Evolutionary conservation across 208 protist genomes (phyloP).

Genomic region (Leishmania mexicana): DNA sequence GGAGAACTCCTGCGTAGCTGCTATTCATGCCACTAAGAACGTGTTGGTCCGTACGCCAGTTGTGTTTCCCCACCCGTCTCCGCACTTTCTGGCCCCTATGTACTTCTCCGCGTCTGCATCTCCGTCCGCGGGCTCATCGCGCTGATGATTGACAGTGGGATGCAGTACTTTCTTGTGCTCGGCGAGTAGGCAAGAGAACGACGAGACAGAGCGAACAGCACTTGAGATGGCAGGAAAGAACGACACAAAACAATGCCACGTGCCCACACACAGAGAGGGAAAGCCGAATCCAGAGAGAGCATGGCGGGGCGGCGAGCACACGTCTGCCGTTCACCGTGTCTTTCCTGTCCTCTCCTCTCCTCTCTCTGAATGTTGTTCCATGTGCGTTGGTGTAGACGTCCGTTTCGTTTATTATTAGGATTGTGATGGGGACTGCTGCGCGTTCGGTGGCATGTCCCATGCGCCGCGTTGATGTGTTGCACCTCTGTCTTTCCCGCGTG

Average conservation of each 20-base stretch:
- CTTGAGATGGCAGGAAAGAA: too few relatives aligned
- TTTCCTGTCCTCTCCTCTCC: conserved; percentile 9
- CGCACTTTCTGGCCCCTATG: neutral
- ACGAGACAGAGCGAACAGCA: neutral
- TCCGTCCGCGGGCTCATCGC: neutral
- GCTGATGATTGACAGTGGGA: neutral
- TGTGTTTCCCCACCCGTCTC: neutral
- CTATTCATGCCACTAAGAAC: neutral
- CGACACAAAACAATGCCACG: too few relatives aligned
- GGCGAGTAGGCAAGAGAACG: neutral
- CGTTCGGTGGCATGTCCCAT: neutral
- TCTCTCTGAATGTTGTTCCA: neutral
- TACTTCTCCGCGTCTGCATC: neutral
- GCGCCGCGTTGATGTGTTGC: neutral
- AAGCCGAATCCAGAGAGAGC: neutral
- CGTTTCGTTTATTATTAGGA: neutral
- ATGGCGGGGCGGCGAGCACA: neutral
- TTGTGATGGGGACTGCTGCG: too few relatives aligned
- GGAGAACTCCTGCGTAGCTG: conserved; percentile 1
- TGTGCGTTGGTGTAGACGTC: neutral
- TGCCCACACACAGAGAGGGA: too few relatives aligned
- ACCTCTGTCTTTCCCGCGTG: neutral
- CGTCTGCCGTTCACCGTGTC: neutral
- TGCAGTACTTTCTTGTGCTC: neutral
- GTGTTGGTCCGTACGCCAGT: neutral